Base-by-base conservation (phyloP, 129 eudicot species). In the Pulicaria dysenterica region DNA sequence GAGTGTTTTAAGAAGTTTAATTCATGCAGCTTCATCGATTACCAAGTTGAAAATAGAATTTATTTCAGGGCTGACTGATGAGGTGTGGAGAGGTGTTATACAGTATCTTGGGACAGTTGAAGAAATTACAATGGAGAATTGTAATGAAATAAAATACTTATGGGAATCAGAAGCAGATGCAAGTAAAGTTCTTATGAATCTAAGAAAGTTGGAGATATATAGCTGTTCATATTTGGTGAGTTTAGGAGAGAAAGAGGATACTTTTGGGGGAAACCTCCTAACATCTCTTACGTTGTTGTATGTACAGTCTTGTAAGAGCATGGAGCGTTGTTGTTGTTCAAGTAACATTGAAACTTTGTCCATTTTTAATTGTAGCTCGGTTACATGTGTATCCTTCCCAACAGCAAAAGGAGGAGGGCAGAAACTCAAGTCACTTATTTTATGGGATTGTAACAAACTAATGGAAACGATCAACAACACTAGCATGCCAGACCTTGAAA, bases 211-310 rank as follows among this genome's bases (percentile, higher is more conserved):
- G 15, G 0, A 0, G 0, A 31, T 67, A 13, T 0, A 0, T 5
- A 3, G 0, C 3, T 48, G 72, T 31, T 1, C 6, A 2, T 46
- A 67, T 34, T 8, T 67, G 44, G 45, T 48, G 46, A 48, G 72
- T 46, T 67, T 67, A 47, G 72, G 58, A n/a, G 72, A 67, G 58
- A 67, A 67, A 48, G 58, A 48, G 43, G 58, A 48, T 37, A 6
- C 47, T 34, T 13, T 11, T 31, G 42, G 7, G 24, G 7, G 13
- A 45, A 47, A 12, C 31, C 45, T 13, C n/a, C 58, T 48, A 67
- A 31, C 72, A 48, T 67, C 58, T 47, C 58, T 67, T 2, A 48
- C 4, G 58, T 0, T 8, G n/a, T 67, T 67, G 43, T 0, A 3
- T 3, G 3, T 64, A 16, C 0, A 0, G 0, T 0, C 0, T 14